phyloP scores from a whole-genome alignment of 257 asterid genomes.

The Agastache rugosa region DNA sequence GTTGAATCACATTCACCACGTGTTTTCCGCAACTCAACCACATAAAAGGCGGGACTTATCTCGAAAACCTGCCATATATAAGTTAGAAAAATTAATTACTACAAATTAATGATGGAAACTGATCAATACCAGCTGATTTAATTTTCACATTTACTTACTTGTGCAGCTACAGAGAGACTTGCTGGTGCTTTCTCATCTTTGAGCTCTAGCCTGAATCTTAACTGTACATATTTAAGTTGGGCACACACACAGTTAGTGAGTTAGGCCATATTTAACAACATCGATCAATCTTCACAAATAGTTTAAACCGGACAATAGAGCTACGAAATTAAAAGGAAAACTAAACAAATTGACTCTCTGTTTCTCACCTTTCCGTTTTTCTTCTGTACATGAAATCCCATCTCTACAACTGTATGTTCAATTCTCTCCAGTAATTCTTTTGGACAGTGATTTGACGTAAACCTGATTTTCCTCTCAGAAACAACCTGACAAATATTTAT shows the following conservation, averaged over 20 bases:
- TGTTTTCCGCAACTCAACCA: slow-evolving; percentile 80
- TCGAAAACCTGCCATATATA: slow-evolving; percentile 76
- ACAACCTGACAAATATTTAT: slow-evolving; percentile 59
- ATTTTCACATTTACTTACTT: slow-evolving; percentile 57
- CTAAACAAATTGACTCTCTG: background rate
- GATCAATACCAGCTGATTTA: background rate
- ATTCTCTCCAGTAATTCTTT: slow-evolving; percentile 81
- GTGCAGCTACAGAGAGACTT: slow-evolving; percentile 70
- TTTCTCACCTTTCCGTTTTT: slow-evolving; percentile 96
- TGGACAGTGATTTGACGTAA: slow-evolving; percentile 77
- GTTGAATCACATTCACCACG: slow-evolving; percentile 78
- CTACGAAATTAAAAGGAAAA: too few species aligned
- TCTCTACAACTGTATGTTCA: slow-evolving; percentile 58
- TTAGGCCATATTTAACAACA: background rate
- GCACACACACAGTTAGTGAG: too few species aligned
- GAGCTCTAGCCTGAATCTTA: slow-evolving; percentile 66
- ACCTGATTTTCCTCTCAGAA: slow-evolving; percentile 91
- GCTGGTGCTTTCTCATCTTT: slow-evolving; percentile 58
- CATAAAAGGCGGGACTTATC: slow-evolving; percentile 79
- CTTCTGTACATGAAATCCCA: slow-evolving; percentile 87
- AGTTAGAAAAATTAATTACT: slow-evolving; percentile 3
- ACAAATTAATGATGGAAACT: background rate
- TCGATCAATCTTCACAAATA: too few species aligned
- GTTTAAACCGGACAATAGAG: too few species aligned
- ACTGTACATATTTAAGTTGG: slow-evolving; percentile 49